Evolutionary conservation across 2,329 filamentous ascomycete genomes (phyloP).

Genomic region (Alternaria conjuncta): DNA sequence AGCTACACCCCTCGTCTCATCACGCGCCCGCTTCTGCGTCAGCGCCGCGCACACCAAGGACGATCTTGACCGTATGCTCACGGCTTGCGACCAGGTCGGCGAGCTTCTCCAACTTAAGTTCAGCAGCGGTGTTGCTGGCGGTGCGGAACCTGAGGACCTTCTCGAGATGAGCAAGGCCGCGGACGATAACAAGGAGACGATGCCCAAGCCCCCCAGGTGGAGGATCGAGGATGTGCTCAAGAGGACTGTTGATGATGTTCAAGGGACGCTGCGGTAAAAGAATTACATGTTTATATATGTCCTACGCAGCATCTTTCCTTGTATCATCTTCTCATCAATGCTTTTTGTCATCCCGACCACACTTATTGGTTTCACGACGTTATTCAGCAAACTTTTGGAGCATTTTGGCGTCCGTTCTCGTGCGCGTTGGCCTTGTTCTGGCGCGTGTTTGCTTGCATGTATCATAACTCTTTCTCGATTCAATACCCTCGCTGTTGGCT

Average conservation of each 20-base stretch:
- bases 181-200: slow-evolving; percentile 57
- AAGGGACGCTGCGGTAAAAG: slow-evolving; percentile 70
- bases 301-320: neutral
- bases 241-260: slow-evolving; percentile 76
- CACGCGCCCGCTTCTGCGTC: slow-evolving; percentile 93
- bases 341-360: neutral
- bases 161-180: slow-evolving; percentile 60
- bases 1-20: slow-evolving; percentile 92
- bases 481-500: slow-evolving; percentile 4
- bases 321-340: neutral
- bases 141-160: slow-evolving; percentile 77
- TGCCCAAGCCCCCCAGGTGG: slow-evolving; percentile 77
- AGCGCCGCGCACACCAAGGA: slow-evolving; percentile 98
- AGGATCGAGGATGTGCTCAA: slow-evolving; percentile 75
- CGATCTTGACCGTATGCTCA: slow-evolving; percentile 86
- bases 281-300: neutral
- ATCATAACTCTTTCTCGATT: neutral
- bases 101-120: slow-evolving; percentile 95
- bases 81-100: slow-evolving; percentile 90
- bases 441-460: neutral
- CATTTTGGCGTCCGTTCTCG: neutral
- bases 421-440: neutral
- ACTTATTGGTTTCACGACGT: neutral
- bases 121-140: slow-evolving; percentile 93
- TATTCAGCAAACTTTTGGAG: neutral